Evolutionary conservation across 2,329 filamentous ascomycete genomes (phyloP), one percentile per base, ranked within the genome.

Genomic region (Parasarocladium wereldwijsianum): DNA sequence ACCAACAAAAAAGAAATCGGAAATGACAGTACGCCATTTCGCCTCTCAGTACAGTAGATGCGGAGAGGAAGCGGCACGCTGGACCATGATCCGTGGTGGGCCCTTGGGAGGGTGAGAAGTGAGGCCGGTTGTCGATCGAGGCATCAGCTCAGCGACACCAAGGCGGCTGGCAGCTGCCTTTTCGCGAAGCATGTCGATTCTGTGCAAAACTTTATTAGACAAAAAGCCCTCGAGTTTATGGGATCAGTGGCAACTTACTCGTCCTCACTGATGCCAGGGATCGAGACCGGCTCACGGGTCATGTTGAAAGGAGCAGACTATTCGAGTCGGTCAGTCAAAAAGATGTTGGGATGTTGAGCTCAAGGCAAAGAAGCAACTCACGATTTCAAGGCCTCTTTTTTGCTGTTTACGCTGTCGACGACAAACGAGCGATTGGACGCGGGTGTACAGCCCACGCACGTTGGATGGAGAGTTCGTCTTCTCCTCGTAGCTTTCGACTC

Each of bases 281-380:
- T 50, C 24, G 49, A 50, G 23, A 64, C 53, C n/a, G 57, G 50
- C 42, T 70, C 65, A 34, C 60, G 61, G 43, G 65, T 64, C 42
- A 73, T 64, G 45, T 72, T 58, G 49, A 68, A 75, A 0, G 70
- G 70, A 8, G 60, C 60, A 29, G 67, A 72, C 69, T 73, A 35
- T n/a, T n/a, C 24, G 15, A 25, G 12, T 19, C 11, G 24, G 23
- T 19, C 15, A 16, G 11, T 8, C 17, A 31, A 17, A 8, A 16
- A 9, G 6, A 12, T 4, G 25, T 6, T 26, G 7, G 2, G 25
- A 23, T 15, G 24, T n/a, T n/a, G n/a, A n/a, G 16, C 13, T 12
- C 19, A 29, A 25, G 12, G 20, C 24, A 25, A 12, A 28, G 8
- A 9, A 13, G 5, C 6, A n/a, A 42, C 61, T 37, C 44, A 67